Evolutionary conservation across 805 yeast genomes (phyloP), one percentile per base, ranked within the genome.

Genomic region (Suhomyces sp.): DNA sequence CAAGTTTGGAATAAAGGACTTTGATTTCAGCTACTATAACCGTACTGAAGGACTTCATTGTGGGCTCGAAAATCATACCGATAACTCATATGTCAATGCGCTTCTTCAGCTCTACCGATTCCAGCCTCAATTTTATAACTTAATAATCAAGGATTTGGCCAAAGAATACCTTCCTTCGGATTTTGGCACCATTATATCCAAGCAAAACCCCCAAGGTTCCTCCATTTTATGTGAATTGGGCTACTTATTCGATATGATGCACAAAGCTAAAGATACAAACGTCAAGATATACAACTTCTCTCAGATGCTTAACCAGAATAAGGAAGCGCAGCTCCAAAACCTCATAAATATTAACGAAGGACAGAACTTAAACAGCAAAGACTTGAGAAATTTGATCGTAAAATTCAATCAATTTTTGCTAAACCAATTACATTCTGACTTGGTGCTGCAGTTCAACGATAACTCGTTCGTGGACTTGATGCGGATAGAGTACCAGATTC

Each of bases 1-100:
- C 51, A 85, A 82, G 60, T 93, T 90, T 67, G 99, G 99, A 24
- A 91, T 94, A 27, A 90, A 87, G 59, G 97, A 91, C 66, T 94
- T 94, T 69, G 97, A 93, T 70, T 93, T 94, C 65, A 85, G 81
- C 49, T 86, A 84, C 60, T 93, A 87, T 73, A 93, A 93, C 64
- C 76, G 77, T 39, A 87, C 97, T 0, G 55, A 62, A 1, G 85
- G 75, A 50, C 46, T 52, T 3, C 65, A 57, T 47, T 82, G 97
- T 1, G 97, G 98, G 0, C 74, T 93, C n/a, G 98, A 94, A 66
- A 86, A 91, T 8, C 94, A 91, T 62, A 78, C 87, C 9, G 89
- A 86, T 48, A 89, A 88, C 59, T 80, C 94, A 0, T 82, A 87
- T 53, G 62, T 71, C 33, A 94, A 94, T 65, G 77, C 96, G 0